A percentile compares a stretch with the other conserved stretches of the same genome.
phyloP scores from a whole-genome alignment of 352 stramenopile genomes.

The Globisporangium acanthophoron region DNA sequence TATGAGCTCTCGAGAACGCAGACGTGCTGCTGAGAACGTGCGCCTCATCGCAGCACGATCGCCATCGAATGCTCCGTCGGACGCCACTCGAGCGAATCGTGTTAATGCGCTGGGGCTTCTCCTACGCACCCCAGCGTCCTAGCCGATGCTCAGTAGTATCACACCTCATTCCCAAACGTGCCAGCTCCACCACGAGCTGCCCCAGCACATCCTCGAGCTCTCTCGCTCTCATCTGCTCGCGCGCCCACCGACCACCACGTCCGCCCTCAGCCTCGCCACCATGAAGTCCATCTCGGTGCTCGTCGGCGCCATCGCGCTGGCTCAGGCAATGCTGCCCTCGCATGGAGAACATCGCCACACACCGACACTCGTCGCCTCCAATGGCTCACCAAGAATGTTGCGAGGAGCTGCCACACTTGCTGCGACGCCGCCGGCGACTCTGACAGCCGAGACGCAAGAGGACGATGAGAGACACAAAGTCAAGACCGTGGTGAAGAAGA shows the following conservation, averaged over 20 bases:
- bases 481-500: slow-evolving; percentile 1
- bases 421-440: background rate
- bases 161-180: background rate
- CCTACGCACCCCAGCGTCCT: too few relatives aligned
- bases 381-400: background rate
- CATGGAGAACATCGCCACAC: background rate
- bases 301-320: slow-evolving; percentile 1
- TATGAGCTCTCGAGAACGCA: too few relatives aligned
- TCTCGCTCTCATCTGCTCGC: background rate
- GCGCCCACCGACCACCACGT: background rate
- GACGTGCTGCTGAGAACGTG: too few relatives aligned
- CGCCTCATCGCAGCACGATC: too few relatives aligned
- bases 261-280: background rate
- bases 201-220: background rate
- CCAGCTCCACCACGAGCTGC: background rate
- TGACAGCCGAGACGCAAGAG: background rate
- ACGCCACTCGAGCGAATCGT: too few relatives aligned
- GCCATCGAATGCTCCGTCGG: too few relatives aligned
- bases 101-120: too few relatives aligned
- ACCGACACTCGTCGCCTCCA: background rate
- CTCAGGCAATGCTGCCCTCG: slow-evolving; percentile 1
- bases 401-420: background rate
- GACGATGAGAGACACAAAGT: background rate
- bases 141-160: too few relatives aligned
- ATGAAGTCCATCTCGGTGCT: slow-evolving; percentile 5